These are phyloP conservation scores for Colletotrichum coccodes DNA, from an alignment of 2,329 filamentous ascomycete genomes.

Conservation along the genomic window DNA sequence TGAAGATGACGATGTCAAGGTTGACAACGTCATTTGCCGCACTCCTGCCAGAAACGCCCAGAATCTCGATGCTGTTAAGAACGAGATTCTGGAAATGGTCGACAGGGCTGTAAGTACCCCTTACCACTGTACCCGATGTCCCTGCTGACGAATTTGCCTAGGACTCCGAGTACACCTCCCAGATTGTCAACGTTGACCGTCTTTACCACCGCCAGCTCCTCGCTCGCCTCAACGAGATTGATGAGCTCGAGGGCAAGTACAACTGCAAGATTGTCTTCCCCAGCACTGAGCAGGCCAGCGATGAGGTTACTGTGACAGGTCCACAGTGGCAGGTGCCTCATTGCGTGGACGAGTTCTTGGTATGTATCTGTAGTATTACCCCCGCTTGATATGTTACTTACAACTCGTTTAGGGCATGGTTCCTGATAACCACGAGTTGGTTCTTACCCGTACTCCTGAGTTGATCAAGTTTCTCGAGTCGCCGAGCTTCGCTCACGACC, in stretches of 20 bases:
- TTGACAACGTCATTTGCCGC: conserved; percentile 98
- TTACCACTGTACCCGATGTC: not conserved
- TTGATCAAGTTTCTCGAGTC: conserved; percentile 86
- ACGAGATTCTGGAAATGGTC: conserved; percentile 99
- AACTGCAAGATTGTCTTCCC: conserved; percentile 99
- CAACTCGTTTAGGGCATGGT: conserved; percentile 80
- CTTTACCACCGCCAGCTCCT: conserved; percentile 96
- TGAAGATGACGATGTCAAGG: conserved; percentile 97
- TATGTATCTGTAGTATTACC: conserved; percentile 51
- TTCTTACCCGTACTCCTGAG: conserved; percentile 80
- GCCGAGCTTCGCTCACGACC: conserved; percentile 80
- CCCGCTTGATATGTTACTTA: conserved; percentile 2
- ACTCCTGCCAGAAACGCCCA: conserved; percentile 97
- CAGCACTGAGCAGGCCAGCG: conserved; percentile 96
- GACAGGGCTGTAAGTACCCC: conserved; percentile 88
- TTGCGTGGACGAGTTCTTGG: conserved; percentile 93
- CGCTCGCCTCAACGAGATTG: conserved; percentile 86
- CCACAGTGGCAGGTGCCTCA: conserved; percentile 98
- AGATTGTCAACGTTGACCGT: conserved; percentile 92
- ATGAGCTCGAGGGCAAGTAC: conserved; percentile 98
- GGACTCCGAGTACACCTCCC: conserved; percentile 97
- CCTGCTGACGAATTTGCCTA: conserved; percentile 43
- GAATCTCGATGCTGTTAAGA: conserved; percentile 96
- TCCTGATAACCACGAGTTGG: conserved; percentile 92
- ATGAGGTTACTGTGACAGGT: conserved; percentile 93